These are phyloP conservation scores for Neurospora sublineolata DNA, from an alignment of 495 filamentous ascomycete genomes.

Conservation along the genomic window DNA sequence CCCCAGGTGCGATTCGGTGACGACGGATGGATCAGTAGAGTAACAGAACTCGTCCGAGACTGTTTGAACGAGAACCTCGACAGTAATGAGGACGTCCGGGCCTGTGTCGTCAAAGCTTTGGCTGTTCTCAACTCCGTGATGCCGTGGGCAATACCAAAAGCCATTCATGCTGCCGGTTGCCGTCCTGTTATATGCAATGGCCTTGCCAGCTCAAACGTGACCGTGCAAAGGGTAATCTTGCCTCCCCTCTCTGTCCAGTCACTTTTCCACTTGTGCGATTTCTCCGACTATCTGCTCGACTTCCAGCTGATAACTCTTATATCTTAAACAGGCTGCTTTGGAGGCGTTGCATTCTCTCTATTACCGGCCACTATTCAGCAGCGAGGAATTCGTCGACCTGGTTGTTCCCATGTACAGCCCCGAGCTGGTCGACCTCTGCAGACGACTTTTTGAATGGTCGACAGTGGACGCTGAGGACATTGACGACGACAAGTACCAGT, in stretches of 20 bases:
- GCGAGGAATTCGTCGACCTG: constrained; percentile 68
- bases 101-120: constrained; percentile 62
- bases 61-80: constrained; percentile 56
- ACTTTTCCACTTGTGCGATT: constrained; percentile 22
- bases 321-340: constrained; percentile 51
- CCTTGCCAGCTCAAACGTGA: constrained; percentile 59
- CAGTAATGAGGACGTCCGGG: constrained; percentile 50
- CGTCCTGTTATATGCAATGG: constrained; percentile 63
- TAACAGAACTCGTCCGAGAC: constrained; percentile 60
- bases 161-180: constrained; percentile 56
- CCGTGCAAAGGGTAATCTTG: constrained; percentile 42
- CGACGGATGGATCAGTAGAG: constrained; percentile 78
- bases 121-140: constrained; percentile 63
- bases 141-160: constrained; percentile 75
- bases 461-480: constrained; percentile 65
- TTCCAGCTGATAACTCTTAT: constrained; percentile 4
- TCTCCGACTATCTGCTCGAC: not conserved
- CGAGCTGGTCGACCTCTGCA: constrained; percentile 59
- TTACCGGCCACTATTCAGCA: constrained; percentile 56
- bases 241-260: constrained; percentile 34
- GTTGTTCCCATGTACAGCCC: constrained; percentile 66
- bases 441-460: constrained; percentile 72
- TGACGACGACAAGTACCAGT: constrained; percentile 81
- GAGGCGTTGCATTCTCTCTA: constrained; percentile 79
- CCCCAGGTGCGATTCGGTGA: constrained; percentile 57